Base-by-base conservation (phyloP, 1,284 basidiomycete species). In the Naganishia cerealis region DNA sequence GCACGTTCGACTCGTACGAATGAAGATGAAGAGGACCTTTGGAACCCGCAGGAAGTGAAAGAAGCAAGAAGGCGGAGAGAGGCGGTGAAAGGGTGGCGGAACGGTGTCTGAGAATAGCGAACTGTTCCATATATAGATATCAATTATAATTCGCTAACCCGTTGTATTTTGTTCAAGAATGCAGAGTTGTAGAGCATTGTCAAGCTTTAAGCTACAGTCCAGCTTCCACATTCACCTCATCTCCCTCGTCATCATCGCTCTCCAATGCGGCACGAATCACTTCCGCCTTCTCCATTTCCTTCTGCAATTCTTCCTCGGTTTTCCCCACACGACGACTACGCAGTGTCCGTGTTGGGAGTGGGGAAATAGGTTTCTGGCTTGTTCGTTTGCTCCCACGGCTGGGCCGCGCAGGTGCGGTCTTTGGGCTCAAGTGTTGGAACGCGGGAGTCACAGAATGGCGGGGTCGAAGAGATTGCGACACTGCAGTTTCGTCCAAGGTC, bases 311-410 rank as follows among this genome's bases (percentile, higher is more conserved):
- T 55, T 72, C 70, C 36, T 70, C 74, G 12, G 67, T 73, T 70
- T 75, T 76, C 12, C 71, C 67, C 5, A 66, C 71, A 13, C 75
- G 71, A 46, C 73, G 74, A 13, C 75, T 68, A 13, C 75, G 65
- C 36, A 71, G 74, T 29, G 75, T 66, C 7, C 73, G 72, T 1
- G 66, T 39, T 9, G 71, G 61, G 10, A 70, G 46, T 3, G 71
- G 50, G 9, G 66, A 57, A 5, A 56, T 33, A 18, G 65, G 63
- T 36, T 65, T 66, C 61, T n/a, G 61, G 16, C 63, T 65, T 8
- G 18, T 42, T 26, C 21, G 46, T 16, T 42, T 46, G 18, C 26
- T 39, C 2, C n/a, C 43, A 52, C 46, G 57, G 46, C 36, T 21
- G 40, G 52, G 42, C 67, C 36, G 57, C 40, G 40, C 53, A 9